These are phyloP conservation scores for Cladosporium sp. DNA, from an alignment of 2,329 filamentous ascomycete genomes.

Conservation along the genomic window DNA sequence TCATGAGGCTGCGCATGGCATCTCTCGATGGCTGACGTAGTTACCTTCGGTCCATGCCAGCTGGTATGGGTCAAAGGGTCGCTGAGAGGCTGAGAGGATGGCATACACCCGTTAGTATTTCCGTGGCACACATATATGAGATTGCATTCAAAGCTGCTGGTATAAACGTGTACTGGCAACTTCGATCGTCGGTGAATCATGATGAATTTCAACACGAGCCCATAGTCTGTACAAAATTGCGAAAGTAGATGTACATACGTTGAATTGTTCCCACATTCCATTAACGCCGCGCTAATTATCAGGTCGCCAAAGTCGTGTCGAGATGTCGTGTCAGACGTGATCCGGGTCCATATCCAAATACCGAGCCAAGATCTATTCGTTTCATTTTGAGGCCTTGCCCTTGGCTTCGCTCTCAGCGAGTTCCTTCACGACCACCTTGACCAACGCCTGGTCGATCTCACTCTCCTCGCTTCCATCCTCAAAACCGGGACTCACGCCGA, in stretches of 20 bases:
- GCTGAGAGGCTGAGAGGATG: not conserved
- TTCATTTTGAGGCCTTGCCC: constrained; percentile 68
- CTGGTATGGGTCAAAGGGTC: not conserved
- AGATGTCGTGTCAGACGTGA: not conserved
- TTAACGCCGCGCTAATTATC: constrained; percentile 12
- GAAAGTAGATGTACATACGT: not conserved
- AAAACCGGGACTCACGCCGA: constrained; percentile 80
- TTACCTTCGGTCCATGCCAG: not conserved
- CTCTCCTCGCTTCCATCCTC: constrained; percentile 83
- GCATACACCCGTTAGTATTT: not conserved
- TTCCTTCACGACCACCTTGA: constrained; percentile 77
- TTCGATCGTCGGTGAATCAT: no score
- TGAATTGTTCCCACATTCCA: not conserved
- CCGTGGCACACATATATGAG: not conserved
- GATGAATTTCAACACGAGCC: no score
- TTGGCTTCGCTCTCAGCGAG: constrained; percentile 84
- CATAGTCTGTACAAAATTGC: no score
- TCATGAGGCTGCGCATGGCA: not conserved
- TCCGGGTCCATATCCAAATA: not conserved
- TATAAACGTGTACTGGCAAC: no score
- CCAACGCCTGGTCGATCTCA: constrained; percentile 61
- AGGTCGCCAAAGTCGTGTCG: not conserved
- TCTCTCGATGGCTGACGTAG: not conserved
- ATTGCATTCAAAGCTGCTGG: no score
- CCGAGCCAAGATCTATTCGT: no score